Evolutionary conservation across 108 stramenopile genomes (phyloP).

Genomic region (Ochromonas danica): DNA sequence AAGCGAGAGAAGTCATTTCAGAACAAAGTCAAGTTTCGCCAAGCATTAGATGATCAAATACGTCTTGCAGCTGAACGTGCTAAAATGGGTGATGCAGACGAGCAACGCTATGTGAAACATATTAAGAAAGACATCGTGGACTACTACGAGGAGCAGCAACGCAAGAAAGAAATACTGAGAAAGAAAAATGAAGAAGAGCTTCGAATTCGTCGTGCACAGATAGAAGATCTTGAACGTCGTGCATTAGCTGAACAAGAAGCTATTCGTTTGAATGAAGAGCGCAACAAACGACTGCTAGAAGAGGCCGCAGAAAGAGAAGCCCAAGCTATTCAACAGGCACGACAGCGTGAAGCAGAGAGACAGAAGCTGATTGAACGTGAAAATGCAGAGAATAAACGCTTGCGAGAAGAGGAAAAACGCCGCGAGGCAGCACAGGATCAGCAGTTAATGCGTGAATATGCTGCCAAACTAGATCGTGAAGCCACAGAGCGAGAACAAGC

Average conservation of each 20-base stretch:
- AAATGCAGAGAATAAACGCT: background rate
- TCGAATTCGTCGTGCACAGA: background rate
- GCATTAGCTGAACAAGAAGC: background rate
- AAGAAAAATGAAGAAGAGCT: background rate
- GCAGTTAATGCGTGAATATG: background rate
- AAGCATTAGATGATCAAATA: background rate
- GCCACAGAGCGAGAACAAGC: background rate
- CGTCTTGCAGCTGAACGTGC: background rate
- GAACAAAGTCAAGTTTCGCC: background rate
- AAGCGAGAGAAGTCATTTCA: background rate
- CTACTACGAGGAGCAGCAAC: background rate
- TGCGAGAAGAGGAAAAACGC: background rate
- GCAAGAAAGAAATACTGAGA: background rate
- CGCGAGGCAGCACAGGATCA: background rate
- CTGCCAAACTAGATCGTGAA: background rate
- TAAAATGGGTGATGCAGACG: background rate
- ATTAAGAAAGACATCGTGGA: background rate
- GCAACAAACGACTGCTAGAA: background rate
- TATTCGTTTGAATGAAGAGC: background rate
- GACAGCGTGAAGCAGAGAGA: background rate
- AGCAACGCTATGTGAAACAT: background rate
- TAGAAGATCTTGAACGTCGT: background rate
- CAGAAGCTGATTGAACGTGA: background rate
- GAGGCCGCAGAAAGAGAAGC: background rate
- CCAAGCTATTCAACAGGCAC: background rate